Evolutionary conservation across 2,329 filamentous ascomycete species (phyloP), one percentile per base, ranked within the genome.

Genomic region (Aphanocladium album): DNA sequence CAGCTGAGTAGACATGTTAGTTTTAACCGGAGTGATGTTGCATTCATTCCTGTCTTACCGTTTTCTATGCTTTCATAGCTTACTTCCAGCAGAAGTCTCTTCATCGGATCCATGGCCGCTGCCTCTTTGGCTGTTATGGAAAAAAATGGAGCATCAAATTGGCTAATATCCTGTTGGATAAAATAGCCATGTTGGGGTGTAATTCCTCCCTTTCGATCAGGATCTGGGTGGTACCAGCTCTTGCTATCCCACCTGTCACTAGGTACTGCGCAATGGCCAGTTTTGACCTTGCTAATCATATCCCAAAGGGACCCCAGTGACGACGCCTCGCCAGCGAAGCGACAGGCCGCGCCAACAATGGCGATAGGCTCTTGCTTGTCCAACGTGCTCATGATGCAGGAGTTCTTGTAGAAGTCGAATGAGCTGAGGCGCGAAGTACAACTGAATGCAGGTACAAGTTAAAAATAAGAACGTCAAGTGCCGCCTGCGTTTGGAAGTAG

Each of bases 21-120:
- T 25, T 33, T 49, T n/a, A 33, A 21, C 47, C n/a, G 8, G 1
- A 17, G 19, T 33, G 21, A 16, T 8, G 19, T 21, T n/a, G 0
- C 5, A 35, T 35, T 59, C 77, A 1, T 77, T 8, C 2, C n/a
- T 12, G n/a, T 54, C 67, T 47, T 61, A 73, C 74, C 64, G 56
- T 65, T 67, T 56, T 67, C 67, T 30, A 71, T 61, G 17, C 63
- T 63, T 57, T 71, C 69, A 51, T 66, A 73, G 1, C 62, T 63
- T 8, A 66, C 64, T 49, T 71, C 69, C 2, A 70, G 63, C 33
- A 66, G 61, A 49, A 68, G 62, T 12, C 70, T 58, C 54, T 72
- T 67, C 51, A 69, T 67, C 2, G 71, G 71, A 27, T 73, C 71
- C 63, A 72, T 68, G 8, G 51, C 55, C 19, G 60, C 57, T 33